A percentile compares a stretch with the other conserved stretches of the same genome.
Evolutionary conservation across 2,329 filamentous ascomycete genomes (phyloP).

Genomic region (Leptodontidium sp.): DNA sequence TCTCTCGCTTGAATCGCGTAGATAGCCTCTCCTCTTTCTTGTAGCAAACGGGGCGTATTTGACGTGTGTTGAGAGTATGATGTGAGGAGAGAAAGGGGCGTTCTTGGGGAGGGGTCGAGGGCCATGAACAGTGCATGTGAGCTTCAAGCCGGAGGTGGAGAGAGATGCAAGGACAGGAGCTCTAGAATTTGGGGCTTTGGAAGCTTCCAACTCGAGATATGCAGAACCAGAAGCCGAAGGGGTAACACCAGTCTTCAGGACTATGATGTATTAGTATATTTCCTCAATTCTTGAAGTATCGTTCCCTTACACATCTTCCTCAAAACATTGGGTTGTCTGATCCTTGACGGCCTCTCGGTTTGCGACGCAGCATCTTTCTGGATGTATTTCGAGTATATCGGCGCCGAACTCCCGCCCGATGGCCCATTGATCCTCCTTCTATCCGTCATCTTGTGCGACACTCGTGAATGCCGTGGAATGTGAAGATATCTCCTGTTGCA

Average conservation of each 20-base stretch:
- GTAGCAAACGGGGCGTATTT: slow-evolving; percentile 97
- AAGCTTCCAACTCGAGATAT: slow-evolving; percentile 74
- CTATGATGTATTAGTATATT: slow-evolving; percentile 53
- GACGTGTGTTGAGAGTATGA: slow-evolving; percentile 90
- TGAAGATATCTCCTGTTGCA: too few relatives aligned
- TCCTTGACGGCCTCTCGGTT: slow-evolving; percentile 59
- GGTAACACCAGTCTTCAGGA: slow-evolving; percentile 89
- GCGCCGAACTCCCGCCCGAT: slow-evolving; percentile 76
- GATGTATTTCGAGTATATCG: slow-evolving; percentile 67
- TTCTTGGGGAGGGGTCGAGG: slow-evolving; percentile 89
- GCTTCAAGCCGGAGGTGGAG: slow-evolving; percentile 73
- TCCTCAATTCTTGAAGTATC: not conserved
- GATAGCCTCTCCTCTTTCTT: slow-evolving; percentile 80
- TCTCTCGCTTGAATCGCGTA: slow-evolving; percentile 85
- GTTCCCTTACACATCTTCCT: slow-evolving; percentile 82
- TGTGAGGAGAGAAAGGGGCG: slow-evolving; percentile 89
- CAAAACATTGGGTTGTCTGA: slow-evolving; percentile 73
- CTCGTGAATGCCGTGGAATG: not conserved
- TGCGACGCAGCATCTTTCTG: slow-evolving; percentile 55
- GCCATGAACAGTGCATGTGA: slow-evolving; percentile 92
- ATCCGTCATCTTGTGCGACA: slow-evolving; percentile 70
- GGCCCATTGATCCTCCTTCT: slow-evolving; percentile 92
- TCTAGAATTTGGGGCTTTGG: slow-evolving; percentile 54
- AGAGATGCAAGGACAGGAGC: slow-evolving; percentile 56
- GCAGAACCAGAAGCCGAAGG: slow-evolving; percentile 94